Percentiles rank a stretch among this genome's conserved stretches.
These are phyloP conservation scores for Phyllosticta citrichinensis DNA, from an alignment of 2,329 filamentous ascomycete species.

Conservation along the genomic window DNA sequence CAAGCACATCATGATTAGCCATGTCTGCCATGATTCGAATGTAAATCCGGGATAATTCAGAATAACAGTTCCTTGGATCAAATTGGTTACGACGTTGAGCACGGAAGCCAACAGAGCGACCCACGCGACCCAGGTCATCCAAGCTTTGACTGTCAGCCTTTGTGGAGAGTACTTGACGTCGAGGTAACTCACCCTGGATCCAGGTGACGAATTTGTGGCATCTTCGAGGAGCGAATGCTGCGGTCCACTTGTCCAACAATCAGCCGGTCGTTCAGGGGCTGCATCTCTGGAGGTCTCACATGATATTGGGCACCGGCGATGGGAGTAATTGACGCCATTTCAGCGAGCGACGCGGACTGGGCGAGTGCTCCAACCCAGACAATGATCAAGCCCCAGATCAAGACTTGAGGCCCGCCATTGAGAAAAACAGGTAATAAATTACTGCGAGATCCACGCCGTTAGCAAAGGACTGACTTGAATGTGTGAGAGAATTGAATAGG, in stretches of 20 bases:
- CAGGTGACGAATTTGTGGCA: slow-evolving; percentile 25
- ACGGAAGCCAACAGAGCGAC: neutral
- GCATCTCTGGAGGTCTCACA: neutral
- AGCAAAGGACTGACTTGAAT: neutral
- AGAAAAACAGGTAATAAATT: slow-evolving; percentile 17
- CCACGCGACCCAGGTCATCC: slow-evolving; percentile 4
- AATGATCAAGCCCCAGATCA: slow-evolving; percentile 24
- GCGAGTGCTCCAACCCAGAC: slow-evolving; percentile 21
- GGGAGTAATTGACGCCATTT: slow-evolving; percentile 32
- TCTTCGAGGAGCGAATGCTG: slow-evolving; percentile 21
- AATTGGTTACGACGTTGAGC: neutral
- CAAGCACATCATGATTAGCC: slow-evolving; percentile 29
- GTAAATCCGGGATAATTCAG: slow-evolving; percentile 27
- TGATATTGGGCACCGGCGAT: slow-evolving; percentile 35
- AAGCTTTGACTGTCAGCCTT: neutral
- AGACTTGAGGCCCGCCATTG: slow-evolving; percentile 25
- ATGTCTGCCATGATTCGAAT: slow-evolving; percentile 30
- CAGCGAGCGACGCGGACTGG: slow-evolving; percentile 28
- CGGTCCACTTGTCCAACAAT: slow-evolving; percentile 22
- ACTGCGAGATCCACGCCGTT: neutral
- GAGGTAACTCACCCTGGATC: slow-evolving; percentile 16
- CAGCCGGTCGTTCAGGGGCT: neutral
- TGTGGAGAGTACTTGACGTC: neutral
- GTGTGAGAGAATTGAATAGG: neutral
- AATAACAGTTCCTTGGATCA: slow-evolving; percentile 24